These are phyloP conservation scores for Gossypium anomalum DNA, from an alignment of 345 rosid species.

Conservation along the genomic window DNA sequence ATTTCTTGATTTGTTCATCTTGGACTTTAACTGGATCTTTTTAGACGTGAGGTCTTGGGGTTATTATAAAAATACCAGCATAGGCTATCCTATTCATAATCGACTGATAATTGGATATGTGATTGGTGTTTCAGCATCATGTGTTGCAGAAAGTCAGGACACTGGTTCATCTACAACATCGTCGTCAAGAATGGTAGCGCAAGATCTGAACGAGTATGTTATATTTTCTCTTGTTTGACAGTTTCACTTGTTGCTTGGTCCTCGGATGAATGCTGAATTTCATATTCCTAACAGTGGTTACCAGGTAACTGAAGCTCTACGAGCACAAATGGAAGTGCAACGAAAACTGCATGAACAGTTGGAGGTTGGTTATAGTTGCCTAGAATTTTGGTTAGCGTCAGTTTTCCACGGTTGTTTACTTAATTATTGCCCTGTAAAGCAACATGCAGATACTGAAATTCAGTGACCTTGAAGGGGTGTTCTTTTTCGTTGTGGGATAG, in stretches of 20 bases:
- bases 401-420: background rate
- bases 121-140: constrained; percentile 45
- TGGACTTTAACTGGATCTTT: background rate
- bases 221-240: constrained; percentile 10
- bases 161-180: constrained; percentile 71
- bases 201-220: constrained; percentile 77
- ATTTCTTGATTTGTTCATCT: background rate
- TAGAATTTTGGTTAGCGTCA: background rate
- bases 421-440: no score
- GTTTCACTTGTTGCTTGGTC: background rate
- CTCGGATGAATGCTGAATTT: constrained; percentile 15
- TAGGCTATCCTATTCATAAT: background rate
- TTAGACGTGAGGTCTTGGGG: background rate
- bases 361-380: constrained; percentile 51
- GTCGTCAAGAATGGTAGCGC: constrained; percentile 54
- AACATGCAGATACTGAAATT: no score
- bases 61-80: background rate
- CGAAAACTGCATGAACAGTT: constrained; percentile 84
- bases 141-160: constrained; percentile 79
- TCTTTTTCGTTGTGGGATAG: background rate
- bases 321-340: constrained; percentile 96
- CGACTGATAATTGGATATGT: constrained; percentile 14
- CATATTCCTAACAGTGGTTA: constrained; percentile 51
- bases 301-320: constrained; percentile 87
- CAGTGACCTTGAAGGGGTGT: no score